These are phyloP conservation scores for Lactuca saligna DNA, from an alignment of 129 eudicot species.

Conservation along the genomic window DNA sequence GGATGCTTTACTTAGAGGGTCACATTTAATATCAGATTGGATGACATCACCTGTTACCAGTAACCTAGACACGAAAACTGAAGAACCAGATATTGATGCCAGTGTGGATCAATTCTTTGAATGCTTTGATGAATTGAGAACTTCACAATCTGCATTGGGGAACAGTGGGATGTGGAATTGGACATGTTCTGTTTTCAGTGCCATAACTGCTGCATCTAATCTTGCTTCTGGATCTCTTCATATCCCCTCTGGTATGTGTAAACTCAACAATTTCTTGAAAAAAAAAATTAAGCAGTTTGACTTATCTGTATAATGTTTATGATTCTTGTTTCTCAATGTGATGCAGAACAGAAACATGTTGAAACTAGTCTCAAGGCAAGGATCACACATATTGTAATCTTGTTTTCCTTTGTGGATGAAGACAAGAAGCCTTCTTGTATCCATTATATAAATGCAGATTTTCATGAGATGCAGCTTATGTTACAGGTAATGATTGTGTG, in stretches of 20 bases:
- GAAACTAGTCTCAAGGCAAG: slow-evolving; percentile 78
- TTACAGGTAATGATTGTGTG: slow-evolving; percentile 57
- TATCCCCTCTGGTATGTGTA: slow-evolving; percentile 67
- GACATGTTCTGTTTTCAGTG: slow-evolving; percentile 93
- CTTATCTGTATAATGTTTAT: background rate
- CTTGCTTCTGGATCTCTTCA: slow-evolving; percentile 91
- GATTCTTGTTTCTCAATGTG: background rate
- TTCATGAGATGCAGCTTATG: slow-evolving; percentile 44
- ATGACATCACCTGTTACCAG: slow-evolving; percentile 52
- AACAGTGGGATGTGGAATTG: slow-evolving; percentile 98
- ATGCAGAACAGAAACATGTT: slow-evolving; percentile 86
- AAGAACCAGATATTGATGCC: slow-evolving; percentile 84
- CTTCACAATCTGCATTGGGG: slow-evolving; percentile 86
- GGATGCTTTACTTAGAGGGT: slow-evolving; percentile 62
- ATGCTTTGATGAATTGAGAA: slow-evolving; percentile 87
- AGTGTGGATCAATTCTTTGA: slow-evolving; percentile 96
- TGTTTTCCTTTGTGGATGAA: slow-evolving; percentile 77
- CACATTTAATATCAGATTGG: slow-evolving; percentile 93
- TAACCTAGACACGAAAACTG: slow-evolving; percentile 37
- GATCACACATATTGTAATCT: slow-evolving; percentile 49
- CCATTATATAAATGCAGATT: slow-evolving; percentile 62
- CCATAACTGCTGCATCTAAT: slow-evolving; percentile 93
- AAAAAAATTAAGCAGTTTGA: background rate
- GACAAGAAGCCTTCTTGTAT: slow-evolving; percentile 29
- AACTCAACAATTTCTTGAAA: background rate